A percentile compares a stretch with the other conserved stretches of the same genome.
phyloP scores from a whole-genome alignment of 371 early-diverging fungal genomes.

The Neoconidiobolus thromboides region DNA sequence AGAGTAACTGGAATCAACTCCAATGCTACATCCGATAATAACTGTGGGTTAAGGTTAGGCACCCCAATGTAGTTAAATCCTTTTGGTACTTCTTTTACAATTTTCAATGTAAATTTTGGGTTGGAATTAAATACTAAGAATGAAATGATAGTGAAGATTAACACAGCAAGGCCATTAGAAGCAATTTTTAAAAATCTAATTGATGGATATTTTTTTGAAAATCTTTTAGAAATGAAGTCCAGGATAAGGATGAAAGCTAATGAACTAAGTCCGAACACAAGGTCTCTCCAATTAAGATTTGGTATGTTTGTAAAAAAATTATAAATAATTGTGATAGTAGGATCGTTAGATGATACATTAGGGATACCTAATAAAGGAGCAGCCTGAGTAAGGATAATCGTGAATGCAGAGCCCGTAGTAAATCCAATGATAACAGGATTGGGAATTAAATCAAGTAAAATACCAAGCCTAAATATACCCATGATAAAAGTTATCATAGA shows the following conservation, averaged over 20 bases:
- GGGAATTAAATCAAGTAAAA: slow-evolving; percentile 72
- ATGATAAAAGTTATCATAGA: slow-evolving; percentile 27
- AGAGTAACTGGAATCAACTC: slow-evolving; percentile 40
- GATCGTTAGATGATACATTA: slow-evolving; percentile 12
- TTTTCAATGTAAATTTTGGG: slow-evolving; percentile 7
- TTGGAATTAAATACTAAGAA: slow-evolving; percentile 14
- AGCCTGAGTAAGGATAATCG: slow-evolving; percentile 47
- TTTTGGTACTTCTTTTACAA: slow-evolving; percentile 44
- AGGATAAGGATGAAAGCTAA: slow-evolving; percentile 23
- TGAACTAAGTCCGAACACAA: slow-evolving; percentile 23
- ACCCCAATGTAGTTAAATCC: slow-evolving; percentile 23
- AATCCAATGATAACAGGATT: slow-evolving; percentile 46
- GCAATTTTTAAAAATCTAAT: slow-evolving; percentile 21
- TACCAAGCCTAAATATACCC: slow-evolving; percentile 61
- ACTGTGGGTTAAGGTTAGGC: background rate
- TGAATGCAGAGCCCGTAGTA: slow-evolving; percentile 46
- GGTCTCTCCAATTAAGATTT: slow-evolving; percentile 21
- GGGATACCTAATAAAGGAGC: slow-evolving; percentile 51
- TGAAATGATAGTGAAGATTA: slow-evolving; percentile 24
- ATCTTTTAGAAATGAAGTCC: slow-evolving; percentile 12
- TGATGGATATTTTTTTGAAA: slow-evolving; percentile 8
- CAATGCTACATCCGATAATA: slow-evolving; percentile 20
- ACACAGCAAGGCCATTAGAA: slow-evolving; percentile 23
- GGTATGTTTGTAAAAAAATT: slow-evolving; percentile 25
- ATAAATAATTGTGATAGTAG: slow-evolving; percentile 26